Evolutionary conservation across 2,329 filamentous ascomycete species (phyloP).

Genomic region (Cadophora sp.): DNA sequence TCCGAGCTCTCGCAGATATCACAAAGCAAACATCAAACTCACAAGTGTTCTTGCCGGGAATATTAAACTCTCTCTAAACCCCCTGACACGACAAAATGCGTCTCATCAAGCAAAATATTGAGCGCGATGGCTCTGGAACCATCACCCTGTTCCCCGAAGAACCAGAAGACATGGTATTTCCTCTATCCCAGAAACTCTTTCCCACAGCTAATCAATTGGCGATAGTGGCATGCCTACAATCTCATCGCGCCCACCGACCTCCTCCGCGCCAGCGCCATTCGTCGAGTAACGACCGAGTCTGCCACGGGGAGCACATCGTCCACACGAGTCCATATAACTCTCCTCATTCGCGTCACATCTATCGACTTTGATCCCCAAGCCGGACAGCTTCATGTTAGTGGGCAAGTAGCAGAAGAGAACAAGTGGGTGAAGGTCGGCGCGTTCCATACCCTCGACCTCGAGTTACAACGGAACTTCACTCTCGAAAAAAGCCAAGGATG

Average conservation of each 20-base stretch:
- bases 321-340: constrained; percentile 67
- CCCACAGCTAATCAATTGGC: constrained; percentile 13
- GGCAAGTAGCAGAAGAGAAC: constrained; percentile 70
- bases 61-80: not conserved
- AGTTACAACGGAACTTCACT: constrained; percentile 86
- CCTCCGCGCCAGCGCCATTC: constrained; percentile 70
- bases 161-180: constrained; percentile 73
- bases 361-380: constrained; percentile 75
- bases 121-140: constrained; percentile 68
- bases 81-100: constrained; percentile 56
- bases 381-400: constrained; percentile 72
- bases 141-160: constrained; percentile 74
- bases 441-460: constrained; percentile 80
- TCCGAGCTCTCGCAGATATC: not conserved
- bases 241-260: constrained; percentile 70
- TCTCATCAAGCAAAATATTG: constrained; percentile 70
- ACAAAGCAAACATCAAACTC: not conserved
- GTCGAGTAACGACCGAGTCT: constrained; percentile 65
- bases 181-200: not conserved
- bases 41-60: not conserved
- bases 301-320: constrained; percentile 66
- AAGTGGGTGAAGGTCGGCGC: constrained; percentile 70
- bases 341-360: constrained; percentile 69
- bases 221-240: constrained; percentile 77
- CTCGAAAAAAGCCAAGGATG: constrained; percentile 85